A percentile compares a stretch with the other conserved stretches of the same genome.
phyloP scores from a whole-genome alignment of 2,329 filamentous ascomycete species.

The Xylariaceae sp. region DNA sequence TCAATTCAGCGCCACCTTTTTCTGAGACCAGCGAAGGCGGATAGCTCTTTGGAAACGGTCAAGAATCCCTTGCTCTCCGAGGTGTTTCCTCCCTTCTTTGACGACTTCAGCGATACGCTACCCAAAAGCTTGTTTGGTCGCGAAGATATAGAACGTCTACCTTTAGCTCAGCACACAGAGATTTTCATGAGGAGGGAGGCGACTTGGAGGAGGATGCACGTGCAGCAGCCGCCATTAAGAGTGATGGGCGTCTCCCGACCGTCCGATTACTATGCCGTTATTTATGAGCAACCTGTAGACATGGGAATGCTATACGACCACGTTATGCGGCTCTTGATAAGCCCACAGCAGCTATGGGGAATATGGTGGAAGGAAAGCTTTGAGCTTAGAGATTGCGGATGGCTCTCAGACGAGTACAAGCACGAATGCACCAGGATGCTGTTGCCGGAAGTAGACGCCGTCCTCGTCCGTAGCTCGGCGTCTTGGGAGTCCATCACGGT shows the following conservation, averaged over 20 bases:
- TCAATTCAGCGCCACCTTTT: conserved; percentile 7
- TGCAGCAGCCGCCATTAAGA: conserved; percentile 7
- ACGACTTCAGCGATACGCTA: background rate
- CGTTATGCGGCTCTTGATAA: background rate
- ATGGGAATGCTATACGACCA: conserved; percentile 12
- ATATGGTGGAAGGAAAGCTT: conserved; percentile 2
- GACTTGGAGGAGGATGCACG: conserved; percentile 10
- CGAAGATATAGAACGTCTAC: conserved; percentile 2
- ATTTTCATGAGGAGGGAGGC: conserved; percentile 3
- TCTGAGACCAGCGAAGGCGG: background rate
- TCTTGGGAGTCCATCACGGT: background rate
- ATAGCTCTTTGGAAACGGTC: background rate
- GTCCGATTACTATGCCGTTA: background rate
- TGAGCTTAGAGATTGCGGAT: background rate
- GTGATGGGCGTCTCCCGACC: conserved; percentile 5
- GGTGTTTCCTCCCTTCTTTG: conserved; percentile 4
- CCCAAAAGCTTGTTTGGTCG: background rate
- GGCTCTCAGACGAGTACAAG: background rate
- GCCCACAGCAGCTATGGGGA: background rate
- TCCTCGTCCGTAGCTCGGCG: background rate
- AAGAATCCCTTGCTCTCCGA: conserved; percentile 8
- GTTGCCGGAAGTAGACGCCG: conserved; percentile 1
- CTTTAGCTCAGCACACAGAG: background rate
- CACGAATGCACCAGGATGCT: background rate
- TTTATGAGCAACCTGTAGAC: background rate